These are phyloP conservation scores for Trichoderma polysporum DNA, from an alignment of 2,329 filamentous ascomycete species.

Conservation along the genomic window DNA sequence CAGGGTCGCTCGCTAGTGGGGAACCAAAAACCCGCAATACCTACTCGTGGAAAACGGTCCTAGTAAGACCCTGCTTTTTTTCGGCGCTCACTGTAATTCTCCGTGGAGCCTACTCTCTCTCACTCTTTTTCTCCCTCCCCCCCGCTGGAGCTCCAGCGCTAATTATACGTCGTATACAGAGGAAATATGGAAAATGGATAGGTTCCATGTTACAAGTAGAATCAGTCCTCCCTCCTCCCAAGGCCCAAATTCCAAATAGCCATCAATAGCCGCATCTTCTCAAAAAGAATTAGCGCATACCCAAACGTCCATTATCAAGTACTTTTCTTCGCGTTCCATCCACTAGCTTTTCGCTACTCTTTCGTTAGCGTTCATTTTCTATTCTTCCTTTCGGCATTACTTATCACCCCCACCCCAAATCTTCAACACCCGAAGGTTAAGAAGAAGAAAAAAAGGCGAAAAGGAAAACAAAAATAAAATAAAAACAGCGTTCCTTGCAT, in stretches of 20 bases:
- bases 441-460: background rate
- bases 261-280: background rate
- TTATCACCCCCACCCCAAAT: background rate
- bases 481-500: background rate
- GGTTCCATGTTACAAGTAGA: background rate
- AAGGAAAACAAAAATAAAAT: background rate
- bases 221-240: too few relatives aligned
- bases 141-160: conserved; percentile 8
- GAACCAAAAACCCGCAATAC: too few relatives aligned
- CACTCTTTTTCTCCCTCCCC: background rate
- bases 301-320: background rate
- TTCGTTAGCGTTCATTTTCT: background rate
- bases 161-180: background rate
- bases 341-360: background rate
- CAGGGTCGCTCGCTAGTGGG: conserved; percentile 1
- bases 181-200: background rate
- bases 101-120: background rate
- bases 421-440: background rate
- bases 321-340: too few relatives aligned
- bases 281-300: background rate
- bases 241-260: background rate
- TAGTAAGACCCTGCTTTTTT: background rate
- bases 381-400: background rate
- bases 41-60: too few relatives aligned
- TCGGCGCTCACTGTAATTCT: conserved; percentile 1